Conservation (phyloP, 805 yeast species). For the Lipomyces sp. region DNA sequence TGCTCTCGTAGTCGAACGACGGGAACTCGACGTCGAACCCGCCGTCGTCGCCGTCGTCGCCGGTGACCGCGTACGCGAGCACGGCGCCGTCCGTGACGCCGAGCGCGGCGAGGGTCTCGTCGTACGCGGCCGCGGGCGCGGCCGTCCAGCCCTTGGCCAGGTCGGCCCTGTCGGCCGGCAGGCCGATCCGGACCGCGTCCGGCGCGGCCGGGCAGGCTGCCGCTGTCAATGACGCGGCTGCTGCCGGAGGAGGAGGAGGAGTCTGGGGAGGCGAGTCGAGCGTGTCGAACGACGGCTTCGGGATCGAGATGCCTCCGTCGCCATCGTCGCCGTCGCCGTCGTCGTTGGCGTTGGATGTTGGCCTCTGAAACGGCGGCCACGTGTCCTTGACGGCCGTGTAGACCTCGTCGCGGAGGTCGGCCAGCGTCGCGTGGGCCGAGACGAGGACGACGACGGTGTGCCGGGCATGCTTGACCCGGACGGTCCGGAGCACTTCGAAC, state of each 20-base stretch:
- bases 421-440: constrained; percentile 6
- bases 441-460: constrained; percentile 15
- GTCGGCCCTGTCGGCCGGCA: constrained; percentile 21
- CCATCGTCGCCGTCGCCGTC: constrained; percentile 4
- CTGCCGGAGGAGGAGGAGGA: no score
- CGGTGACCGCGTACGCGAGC: constrained; percentile 11
- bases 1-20: constrained; percentile 18
- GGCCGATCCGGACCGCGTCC: constrained; percentile 9
- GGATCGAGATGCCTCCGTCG: constrained; percentile 6
- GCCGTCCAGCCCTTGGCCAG: constrained; percentile 19
- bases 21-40: constrained; percentile 15
- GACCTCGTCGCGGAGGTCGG: constrained; percentile 6
- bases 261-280: no score
- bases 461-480: constrained; percentile 20
- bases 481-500: background rate
- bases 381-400: constrained; percentile 12
- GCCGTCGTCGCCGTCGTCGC: background rate
- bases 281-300: constrained; percentile 26
- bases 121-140: background rate
- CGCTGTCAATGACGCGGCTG: no score
- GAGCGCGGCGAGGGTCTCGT: constrained; percentile 1
- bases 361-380: no score
- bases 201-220: no score
- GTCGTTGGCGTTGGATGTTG: background rate
- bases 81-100: constrained; percentile 21